phyloP scores from a whole-genome alignment of 2,329 filamentous ascomycete species.

The Calonectria henricotiae region DNA sequence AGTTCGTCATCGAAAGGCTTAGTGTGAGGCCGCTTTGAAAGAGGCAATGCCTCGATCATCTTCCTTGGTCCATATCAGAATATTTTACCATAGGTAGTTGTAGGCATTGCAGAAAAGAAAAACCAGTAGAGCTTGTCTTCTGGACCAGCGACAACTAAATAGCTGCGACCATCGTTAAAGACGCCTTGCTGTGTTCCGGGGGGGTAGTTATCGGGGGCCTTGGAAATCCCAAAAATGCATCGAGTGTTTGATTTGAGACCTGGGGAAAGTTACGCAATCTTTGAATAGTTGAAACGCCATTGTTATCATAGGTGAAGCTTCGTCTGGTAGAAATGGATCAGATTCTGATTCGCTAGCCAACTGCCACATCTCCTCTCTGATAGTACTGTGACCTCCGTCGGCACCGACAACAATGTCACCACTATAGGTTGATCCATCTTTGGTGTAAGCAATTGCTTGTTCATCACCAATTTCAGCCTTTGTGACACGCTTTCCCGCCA shows the following conservation, averaged over 20 bases:
- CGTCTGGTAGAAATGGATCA: slow-evolving; percentile 9
- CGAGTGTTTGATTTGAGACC: slow-evolving; percentile 2
- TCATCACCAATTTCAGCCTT: slow-evolving; percentile 3
- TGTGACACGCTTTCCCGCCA: not conserved
- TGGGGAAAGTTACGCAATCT: not conserved
- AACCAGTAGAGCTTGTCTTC: slow-evolving; percentile 7
- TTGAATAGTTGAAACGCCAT: too few relatives aligned
- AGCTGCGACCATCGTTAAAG: not conserved
- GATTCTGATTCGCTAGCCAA: not conserved
- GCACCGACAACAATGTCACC: slow-evolving; percentile 11
- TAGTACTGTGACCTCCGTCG: slow-evolving; percentile 5
- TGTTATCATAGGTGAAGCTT: not conserved
- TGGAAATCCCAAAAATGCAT: slow-evolving; percentile 9
- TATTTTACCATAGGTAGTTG: not conserved
- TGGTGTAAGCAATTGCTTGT: not conserved
- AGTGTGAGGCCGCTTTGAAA: not conserved
- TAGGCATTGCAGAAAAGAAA: not conserved
- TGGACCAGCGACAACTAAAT: not conserved
- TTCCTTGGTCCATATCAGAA: slow-evolving; percentile 2
- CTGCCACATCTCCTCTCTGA: slow-evolving; percentile 10
- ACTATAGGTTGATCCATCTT: not conserved
- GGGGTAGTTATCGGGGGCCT: not conserved
- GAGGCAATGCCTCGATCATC: not conserved
- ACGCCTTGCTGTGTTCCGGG: slow-evolving; percentile 12
- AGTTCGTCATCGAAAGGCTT: slow-evolving; percentile 5